Evolutionary conservation across 1,139 yeast genomes (phyloP).

Genomic region (Tardiomyces blankii): DNA sequence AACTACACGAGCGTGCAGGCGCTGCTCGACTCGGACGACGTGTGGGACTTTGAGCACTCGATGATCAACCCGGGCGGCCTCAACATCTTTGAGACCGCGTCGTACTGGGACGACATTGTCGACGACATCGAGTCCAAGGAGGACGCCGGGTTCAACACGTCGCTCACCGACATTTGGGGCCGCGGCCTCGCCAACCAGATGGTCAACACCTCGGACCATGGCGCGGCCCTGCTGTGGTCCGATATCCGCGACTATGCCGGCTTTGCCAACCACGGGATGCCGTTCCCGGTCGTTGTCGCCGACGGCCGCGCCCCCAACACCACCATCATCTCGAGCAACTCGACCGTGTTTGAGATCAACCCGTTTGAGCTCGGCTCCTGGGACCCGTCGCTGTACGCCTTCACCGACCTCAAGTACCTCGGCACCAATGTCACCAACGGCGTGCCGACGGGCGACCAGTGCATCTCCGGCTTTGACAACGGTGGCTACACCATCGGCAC

Average conservation of each 20-base stretch:
- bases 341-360: constrained; percentile 68
- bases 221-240: constrained; percentile 57
- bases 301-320: constrained; percentile 65
- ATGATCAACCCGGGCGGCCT: constrained; percentile 60
- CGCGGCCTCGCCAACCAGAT: constrained; percentile 65
- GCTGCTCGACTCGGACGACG: constrained; percentile 35
- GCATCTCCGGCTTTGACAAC: constrained; percentile 54
- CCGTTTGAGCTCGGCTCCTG: constrained; percentile 85
- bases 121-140: constrained; percentile 45
- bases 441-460: constrained; percentile 22
- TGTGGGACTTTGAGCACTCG: constrained; percentile 58
- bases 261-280: constrained; percentile 55
- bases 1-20: constrained; percentile 68
- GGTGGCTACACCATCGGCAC: constrained; percentile 66
- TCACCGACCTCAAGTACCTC: constrained; percentile 56
- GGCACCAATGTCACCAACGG: constrained; percentile 64
- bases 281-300: constrained; percentile 73
- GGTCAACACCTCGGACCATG: constrained; percentile 41
- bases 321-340: constrained; percentile 41
- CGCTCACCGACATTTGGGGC: constrained; percentile 83
- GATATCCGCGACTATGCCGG: constrained; percentile 39
- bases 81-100: constrained; percentile 41
- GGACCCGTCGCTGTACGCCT: constrained; percentile 66
- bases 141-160: constrained; percentile 57
- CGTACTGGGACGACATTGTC: constrained; percentile 37